Evolutionary conservation across 768 basidiomycete species (phyloP).

Genomic region (Lactarius pseudohatsudake): DNA sequence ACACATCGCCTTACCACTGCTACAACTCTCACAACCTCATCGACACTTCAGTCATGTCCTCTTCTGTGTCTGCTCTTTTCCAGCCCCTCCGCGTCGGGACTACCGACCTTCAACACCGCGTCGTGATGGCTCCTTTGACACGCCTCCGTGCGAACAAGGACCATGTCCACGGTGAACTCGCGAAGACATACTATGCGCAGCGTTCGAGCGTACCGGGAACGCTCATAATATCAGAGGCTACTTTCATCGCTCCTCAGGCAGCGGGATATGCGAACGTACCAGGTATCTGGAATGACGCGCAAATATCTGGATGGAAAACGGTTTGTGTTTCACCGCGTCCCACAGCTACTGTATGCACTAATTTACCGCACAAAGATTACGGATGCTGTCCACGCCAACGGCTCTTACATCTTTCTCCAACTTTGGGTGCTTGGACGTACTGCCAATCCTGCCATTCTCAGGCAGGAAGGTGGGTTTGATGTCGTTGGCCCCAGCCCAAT

Average conservation of each 20-base stretch:
- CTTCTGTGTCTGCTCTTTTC: neutral
- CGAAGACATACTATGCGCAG: neutral
- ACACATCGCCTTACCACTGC: too few species aligned
- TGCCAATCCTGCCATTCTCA: neutral
- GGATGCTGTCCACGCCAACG: neutral
- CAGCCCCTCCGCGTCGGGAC: neutral
- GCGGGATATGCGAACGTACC: slow-evolving; percentile 1
- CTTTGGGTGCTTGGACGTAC: neutral
- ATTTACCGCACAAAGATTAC: neutral
- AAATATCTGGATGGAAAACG: neutral
- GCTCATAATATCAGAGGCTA: neutral
- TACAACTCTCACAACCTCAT: neutral
- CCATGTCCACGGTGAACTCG: neutral
- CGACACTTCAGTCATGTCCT: neutral
- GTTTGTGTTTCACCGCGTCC: neutral
- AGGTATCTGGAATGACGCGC: neutral
- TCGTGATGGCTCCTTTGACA: neutral
- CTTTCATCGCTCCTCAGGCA: neutral
- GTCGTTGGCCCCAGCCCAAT: neutral
- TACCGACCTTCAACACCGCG: neutral
- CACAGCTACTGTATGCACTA: neutral
- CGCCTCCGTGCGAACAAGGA: neutral
- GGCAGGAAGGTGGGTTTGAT: neutral
- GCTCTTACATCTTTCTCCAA: neutral
- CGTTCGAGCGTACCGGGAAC: neutral